Conservation (phyloP, 768 basidiomycete genomes). For the Suillus fuscotomentosus region DNA sequence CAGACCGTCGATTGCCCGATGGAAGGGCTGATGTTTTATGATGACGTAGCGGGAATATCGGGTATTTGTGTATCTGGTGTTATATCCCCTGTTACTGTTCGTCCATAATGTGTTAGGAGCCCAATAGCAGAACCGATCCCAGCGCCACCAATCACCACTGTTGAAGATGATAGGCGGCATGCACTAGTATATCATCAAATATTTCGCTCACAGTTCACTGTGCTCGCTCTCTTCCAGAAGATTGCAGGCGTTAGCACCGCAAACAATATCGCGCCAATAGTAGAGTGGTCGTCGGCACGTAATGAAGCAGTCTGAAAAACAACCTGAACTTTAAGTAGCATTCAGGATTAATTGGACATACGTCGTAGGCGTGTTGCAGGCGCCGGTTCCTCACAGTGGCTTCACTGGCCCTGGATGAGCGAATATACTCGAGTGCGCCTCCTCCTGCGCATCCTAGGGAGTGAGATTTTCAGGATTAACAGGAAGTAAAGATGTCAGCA, state of each 20-base stretch:
- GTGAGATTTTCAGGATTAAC: not conserved
- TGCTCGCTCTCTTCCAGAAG: constrained; percentile 66
- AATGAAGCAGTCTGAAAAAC: constrained; percentile 49
- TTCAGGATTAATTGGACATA: constrained; percentile 27
- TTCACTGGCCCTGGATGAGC: constrained; percentile 53
- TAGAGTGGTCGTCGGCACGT: constrained; percentile 71
- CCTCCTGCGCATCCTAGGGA: constrained; percentile 38
- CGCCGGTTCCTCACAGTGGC: constrained; percentile 49
- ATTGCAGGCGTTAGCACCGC: constrained; percentile 66
- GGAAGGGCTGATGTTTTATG: not conserved
- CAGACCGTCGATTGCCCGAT: not conserved
- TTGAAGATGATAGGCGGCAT: not conserved
- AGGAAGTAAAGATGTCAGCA: not conserved
- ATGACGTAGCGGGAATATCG: constrained; percentile 21
- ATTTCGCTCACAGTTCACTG: constrained; percentile 52
- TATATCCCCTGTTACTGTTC: constrained; percentile 53
- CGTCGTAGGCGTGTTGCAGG: constrained; percentile 57
- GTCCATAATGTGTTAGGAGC: constrained; percentile 53
- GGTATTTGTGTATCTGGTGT: constrained; percentile 41
- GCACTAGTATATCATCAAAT: not conserved
- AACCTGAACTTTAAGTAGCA: constrained; percentile 1
- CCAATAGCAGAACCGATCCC: constrained; percentile 65
- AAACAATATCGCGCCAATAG: constrained; percentile 66
- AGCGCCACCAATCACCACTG: constrained; percentile 73
- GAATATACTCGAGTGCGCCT: constrained; percentile 59